Base-by-base conservation (phyloP, 2,329 filamentous ascomycete species). In the Aspergillus sojae region DNA sequence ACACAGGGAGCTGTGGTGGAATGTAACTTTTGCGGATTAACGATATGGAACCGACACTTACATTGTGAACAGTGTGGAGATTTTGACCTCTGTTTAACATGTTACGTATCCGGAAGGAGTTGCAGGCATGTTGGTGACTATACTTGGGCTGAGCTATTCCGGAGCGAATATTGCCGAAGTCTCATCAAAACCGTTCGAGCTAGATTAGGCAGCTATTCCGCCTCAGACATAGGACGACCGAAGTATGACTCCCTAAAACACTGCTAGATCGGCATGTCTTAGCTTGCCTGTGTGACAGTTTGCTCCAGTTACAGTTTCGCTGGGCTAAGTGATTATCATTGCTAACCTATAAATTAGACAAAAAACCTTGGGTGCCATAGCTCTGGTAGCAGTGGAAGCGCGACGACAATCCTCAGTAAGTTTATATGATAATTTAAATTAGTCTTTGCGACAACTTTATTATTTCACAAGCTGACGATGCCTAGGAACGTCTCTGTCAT, bases 21-120 rank as follows among this genome's bases (percentile, higher is more conserved):
- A 41, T 78, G 76, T 62, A 75, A 77, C 58, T 77, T 77, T 62
- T 77, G 75, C 64, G 73, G 71, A 23, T 71, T 75, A 5, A 75
- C 75, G n/a, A 77, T 78, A 46, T 77, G 76, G 76, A 77, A 78
- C 57, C 73, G 74, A 23, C 75, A 78, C 68, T 64, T 78, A 23
- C 74, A 74, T n/a, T 78, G 75, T 56, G 73, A 74, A 21, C 67
- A 74, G 53, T 78, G 76, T 57, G 70, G 72, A 21, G 75, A 77
- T 62, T 77, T 78, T 62, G 75, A 77, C 57, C 67, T 78, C 30
- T 78, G 75, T 61, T 63, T 77, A 45, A 70, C 71, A 16, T 78
- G 75, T 61, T 77, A 74, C 60, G 64, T 77, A 11, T 76, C 72
- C 36, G 75, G 74, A 34, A 71, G 75, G 46, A 77, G 75, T 62